Conservation (phyloP, 306 rosid species). For the Elaeagnus macrophylla region DNA sequence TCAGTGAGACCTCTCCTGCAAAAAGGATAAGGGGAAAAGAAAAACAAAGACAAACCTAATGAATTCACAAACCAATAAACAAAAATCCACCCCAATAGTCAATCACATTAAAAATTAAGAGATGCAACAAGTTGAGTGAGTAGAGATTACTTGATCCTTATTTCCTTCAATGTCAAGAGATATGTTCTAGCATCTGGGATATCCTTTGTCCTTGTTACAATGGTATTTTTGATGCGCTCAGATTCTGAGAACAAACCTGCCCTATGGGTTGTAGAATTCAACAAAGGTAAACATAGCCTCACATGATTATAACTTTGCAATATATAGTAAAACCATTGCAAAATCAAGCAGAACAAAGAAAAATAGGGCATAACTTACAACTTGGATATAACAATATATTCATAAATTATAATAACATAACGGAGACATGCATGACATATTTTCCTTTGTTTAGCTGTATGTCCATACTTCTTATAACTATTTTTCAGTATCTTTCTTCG, state of each 20-base stretch:
- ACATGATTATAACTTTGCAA: background rate
- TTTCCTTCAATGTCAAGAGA: slow-evolving; percentile 76
- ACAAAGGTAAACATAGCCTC: background rate
- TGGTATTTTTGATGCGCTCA: slow-evolving; percentile 46
- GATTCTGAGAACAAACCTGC: slow-evolving; percentile 61
- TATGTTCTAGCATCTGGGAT: slow-evolving; percentile 83
- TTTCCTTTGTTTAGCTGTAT: too few species aligned
- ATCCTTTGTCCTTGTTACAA: slow-evolving; percentile 46
- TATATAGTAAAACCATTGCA: too few species aligned
- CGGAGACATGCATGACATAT: too few species aligned
- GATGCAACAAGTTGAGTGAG: slow-evolving; percentile 18
- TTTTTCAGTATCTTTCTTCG: too few species aligned
- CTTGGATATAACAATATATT: too few species aligned
- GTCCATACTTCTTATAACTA: too few species aligned
- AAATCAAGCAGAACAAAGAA: too few species aligned
- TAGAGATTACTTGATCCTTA: slow-evolving; percentile 51
- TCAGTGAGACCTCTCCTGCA: slow-evolving; percentile 74
- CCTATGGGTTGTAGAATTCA: slow-evolving; percentile 37
- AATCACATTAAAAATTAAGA: slow-evolving; percentile 14
- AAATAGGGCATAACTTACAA: too few species aligned
- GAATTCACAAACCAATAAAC: too few species aligned
- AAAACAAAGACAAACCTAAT: too few species aligned
- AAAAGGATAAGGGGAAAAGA: background rate
- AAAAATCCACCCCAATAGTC: too few species aligned
- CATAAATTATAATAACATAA: too few species aligned